A percentile compares a stretch with the other conserved stretches of the same genome.
Conservation (phyloP, 805 yeast species). For the Barnettozyma californica region DNA sequence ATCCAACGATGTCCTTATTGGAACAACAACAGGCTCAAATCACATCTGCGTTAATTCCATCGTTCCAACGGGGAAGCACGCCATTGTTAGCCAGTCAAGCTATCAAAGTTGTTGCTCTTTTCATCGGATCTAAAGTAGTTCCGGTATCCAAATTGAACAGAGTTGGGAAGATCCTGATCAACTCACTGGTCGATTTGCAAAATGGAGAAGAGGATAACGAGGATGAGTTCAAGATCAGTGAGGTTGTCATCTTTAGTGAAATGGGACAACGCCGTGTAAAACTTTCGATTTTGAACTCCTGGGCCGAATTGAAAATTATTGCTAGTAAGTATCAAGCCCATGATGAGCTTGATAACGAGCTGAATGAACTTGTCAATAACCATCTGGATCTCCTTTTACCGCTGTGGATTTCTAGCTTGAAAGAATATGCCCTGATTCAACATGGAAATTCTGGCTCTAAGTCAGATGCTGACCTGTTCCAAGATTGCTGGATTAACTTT, state of each 20-base stretch:
- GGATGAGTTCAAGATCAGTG: constrained; percentile 46
- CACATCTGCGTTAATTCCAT: constrained; percentile 82
- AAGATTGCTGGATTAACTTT: constrained; percentile 68
- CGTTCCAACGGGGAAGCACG: constrained; percentile 69
- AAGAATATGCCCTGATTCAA: constrained; percentile 65
- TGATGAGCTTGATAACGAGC: constrained; percentile 33
- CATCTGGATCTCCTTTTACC: constrained; percentile 61
- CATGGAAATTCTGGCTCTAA: constrained; percentile 24
- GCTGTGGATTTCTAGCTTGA: constrained; percentile 70
- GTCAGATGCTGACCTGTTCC: constrained; percentile 40
- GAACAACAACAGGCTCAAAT: constrained; percentile 96
- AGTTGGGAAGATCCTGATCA: constrained; percentile 58
- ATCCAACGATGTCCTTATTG: constrained; percentile 62
- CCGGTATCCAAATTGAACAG: constrained; percentile 45
- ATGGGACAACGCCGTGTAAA: constrained; percentile 44
- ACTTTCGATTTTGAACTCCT: constrained; percentile 58
- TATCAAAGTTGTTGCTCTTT: constrained; percentile 68
- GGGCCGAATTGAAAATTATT: constrained; percentile 56
- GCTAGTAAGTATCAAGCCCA: constrained; percentile 15
- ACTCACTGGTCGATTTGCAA: constrained; percentile 54
- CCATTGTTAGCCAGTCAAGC: constrained; percentile 74
- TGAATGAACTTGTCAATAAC: constrained; percentile 46
- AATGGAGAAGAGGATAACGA: constrained; percentile 14
- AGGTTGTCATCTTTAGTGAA: constrained; percentile 41
- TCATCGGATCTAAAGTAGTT: constrained; percentile 58